Percentiles rank a stretch among this genome's conserved stretches.
Conservation (phyloP, 805 yeast genomes). For the Lipomyces starkeyi region DNA sequence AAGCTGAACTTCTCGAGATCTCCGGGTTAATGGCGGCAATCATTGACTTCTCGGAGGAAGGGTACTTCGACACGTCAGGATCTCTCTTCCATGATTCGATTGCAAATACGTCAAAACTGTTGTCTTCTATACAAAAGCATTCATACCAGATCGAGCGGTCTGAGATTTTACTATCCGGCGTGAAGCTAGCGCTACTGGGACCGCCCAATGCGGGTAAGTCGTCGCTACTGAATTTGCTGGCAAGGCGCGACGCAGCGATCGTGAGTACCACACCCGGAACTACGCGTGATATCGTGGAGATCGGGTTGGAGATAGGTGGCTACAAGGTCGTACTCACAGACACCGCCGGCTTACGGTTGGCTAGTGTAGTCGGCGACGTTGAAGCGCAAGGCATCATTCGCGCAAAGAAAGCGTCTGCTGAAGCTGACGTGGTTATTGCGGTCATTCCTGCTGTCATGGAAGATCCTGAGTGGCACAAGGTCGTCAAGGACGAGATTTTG, state of each 20-base stretch:
- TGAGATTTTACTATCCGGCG: conserved; percentile 72
- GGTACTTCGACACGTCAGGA: conserved; percentile 64
- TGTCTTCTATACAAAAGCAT: conserved; percentile 53
- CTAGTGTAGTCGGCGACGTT: conserved; percentile 49
- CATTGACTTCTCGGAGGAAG: conserved; percentile 95
- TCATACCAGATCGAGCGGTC: conserved; percentile 58
- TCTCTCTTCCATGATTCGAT: conserved; percentile 60
- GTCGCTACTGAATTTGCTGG: conserved; percentile 76
- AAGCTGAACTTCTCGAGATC: conserved; percentile 64
- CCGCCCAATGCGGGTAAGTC: conserved; percentile 98
- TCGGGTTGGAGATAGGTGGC: conserved; percentile 81
- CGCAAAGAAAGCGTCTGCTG: conserved; percentile 64
- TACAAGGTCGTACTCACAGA: conserved; percentile 85
- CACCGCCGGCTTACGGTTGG: conserved; percentile 85
- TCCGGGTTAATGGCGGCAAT: conserved; percentile 83
- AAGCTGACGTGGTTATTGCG: conserved; percentile 72
- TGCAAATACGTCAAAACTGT: conserved; percentile 51
- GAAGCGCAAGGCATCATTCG: conserved; percentile 82
- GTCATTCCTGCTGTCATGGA: conserved; percentile 56
- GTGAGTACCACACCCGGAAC: conserved; percentile 94
- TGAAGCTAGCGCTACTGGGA: conserved; percentile 75
- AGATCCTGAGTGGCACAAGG: conserved; percentile 18
- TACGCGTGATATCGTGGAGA: conserved; percentile 85
- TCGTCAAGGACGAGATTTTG: conserved; percentile 21
- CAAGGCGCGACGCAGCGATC: conserved; percentile 82